Evolutionary conservation across 2,329 filamentous ascomycete genomes (phyloP), one percentile per base, ranked within the genome.

Genomic region (Ophiostoma quercus): DNA sequence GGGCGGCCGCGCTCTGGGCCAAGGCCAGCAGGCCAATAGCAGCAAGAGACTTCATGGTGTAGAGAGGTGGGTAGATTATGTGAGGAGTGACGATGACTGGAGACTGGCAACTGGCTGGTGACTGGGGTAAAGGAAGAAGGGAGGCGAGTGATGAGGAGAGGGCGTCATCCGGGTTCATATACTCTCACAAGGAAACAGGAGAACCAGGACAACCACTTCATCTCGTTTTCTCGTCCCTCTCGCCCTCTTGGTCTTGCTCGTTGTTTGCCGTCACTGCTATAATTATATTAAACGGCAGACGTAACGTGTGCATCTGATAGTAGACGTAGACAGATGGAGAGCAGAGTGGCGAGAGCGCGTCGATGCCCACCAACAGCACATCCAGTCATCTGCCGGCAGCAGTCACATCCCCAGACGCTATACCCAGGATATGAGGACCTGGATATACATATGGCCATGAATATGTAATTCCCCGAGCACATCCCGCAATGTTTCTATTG

Each of bases 1-100:
- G 77, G 14, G 76, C 77, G 34, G 73, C 74, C 66, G 71, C 76
- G 71, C 74, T 71, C 70, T 75, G 76, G 47, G 47, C 47, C 47
- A 51, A 51, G 67, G 74, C 76, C 68, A 77, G 72, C 72, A 78
- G 75, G 71, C 75, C 73, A 19, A 71, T 67, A 5, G 66, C 37
- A 39, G 68, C 69, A 14, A 41, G 62, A 51, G 62, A 68, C 71
- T 72, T 71, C 71, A 72, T 71, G 12, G 19, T 66, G 57, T 37
- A 34, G 68, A 34, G 9, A 41, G 39, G 39, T 41, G 2, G 39
- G 39, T 41, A 41, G 39, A 12, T 12, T 41, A 12, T 41, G 39
- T 14, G 39, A 12, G 39, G 39, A 14, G 39, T 14, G 39, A 9
- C 39, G 39, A 41, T 41, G 11, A 4, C 37, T 57, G 51, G 51